phyloP scores from a whole-genome alignment of 2,329 filamentous ascomycete species.

The Aspergillus cejpii region DNA sequence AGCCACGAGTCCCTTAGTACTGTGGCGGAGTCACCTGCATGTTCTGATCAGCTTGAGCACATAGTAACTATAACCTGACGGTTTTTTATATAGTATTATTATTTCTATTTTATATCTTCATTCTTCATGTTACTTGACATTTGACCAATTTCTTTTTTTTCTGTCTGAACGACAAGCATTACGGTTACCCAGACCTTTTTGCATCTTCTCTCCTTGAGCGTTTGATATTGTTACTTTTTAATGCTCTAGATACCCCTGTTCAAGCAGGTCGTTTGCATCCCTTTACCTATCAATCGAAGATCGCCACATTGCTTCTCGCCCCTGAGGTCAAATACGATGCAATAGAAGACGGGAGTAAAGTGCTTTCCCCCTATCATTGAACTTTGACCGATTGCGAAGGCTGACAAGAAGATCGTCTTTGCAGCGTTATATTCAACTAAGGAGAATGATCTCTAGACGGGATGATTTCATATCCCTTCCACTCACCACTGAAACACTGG shows the following conservation, averaged over 20 bases:
- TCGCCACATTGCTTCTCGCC: not conserved
- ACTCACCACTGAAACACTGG: conserved; percentile 21
- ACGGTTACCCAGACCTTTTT: conserved; percentile 1
- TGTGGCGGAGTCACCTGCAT: conserved; percentile 39
- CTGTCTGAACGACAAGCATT: conserved; percentile 5
- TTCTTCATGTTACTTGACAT: not conserved
- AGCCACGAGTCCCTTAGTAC: conserved; percentile 24
- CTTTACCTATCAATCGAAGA: not conserved
- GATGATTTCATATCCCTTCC: conserved; percentile 29
- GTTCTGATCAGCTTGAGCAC: conserved; percentile 12
- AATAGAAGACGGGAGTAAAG: conserved; percentile 3
- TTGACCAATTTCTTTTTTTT: conserved; percentile 5
- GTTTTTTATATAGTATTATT: conserved; percentile 6
- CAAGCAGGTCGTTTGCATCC: not conserved
- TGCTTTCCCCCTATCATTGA: not conserved
- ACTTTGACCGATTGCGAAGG: not conserved
- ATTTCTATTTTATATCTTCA: not conserved
- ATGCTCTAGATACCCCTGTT: conserved; percentile 4
- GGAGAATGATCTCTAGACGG: conserved; percentile 10
- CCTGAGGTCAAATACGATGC: not conserved
- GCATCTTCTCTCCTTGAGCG: not conserved
- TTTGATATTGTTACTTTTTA: conserved; percentile 2
- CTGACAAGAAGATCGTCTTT: conserved; percentile 3
- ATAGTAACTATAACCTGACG: conserved; percentile 8
- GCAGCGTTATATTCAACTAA: conserved; percentile 1